A percentile compares a stretch with the other conserved stretches of the same genome.
Evolutionary conservation across 371 early-diverging fungal species (phyloP).

Genomic region (Mucor plumbeus): DNA sequence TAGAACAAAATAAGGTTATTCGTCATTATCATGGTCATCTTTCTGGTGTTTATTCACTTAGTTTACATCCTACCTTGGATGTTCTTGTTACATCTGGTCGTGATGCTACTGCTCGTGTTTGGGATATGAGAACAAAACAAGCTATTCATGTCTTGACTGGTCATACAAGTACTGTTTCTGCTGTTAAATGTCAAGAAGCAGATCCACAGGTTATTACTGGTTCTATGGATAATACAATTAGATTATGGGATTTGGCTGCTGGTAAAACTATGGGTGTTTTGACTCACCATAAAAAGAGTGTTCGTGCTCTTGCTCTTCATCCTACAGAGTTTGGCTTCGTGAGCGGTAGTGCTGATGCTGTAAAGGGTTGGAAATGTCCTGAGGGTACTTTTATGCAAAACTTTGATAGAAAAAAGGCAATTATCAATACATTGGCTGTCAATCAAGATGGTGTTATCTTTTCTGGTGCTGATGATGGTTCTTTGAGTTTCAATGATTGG

Average conservation of each 20-base stretch:
- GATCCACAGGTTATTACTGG: conserved; percentile 96
- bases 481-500: conserved; percentile 97
- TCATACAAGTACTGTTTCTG: conserved; percentile 85
- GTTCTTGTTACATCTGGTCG: conserved; percentile 94
- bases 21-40: conserved; percentile 98
- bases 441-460: conserved; percentile 94
- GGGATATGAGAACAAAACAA: conserved; percentile 98
- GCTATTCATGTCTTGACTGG: conserved; percentile 91
- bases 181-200: conserved; percentile 89
- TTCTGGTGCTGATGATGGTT: conserved; percentile 95
- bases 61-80: conserved; percentile 93
- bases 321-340: conserved; percentile 94
- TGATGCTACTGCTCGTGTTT: conserved; percentile 93
- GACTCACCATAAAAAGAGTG: conserved; percentile 97
- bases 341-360: conserved; percentile 90
- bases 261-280: conserved; percentile 93
- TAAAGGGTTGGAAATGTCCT: conserved; percentile 97
- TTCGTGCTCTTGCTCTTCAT: conserved; percentile 89
- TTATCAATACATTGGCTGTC: conserved; percentile 87
- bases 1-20: conserved; percentile 97
- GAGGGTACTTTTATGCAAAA: conserved; percentile 94
- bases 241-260: conserved; percentile 96
- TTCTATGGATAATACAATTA: conserved; percentile 91
- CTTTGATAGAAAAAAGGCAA: conserved; percentile 86
- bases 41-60: conserved; percentile 89